A percentile compares a stretch with the other conserved stretches of the same genome.
These are phyloP conservation scores for Xerocomus brunneocitrinus DNA, from an alignment of 768 basidiomycete species.

Conservation along the genomic window DNA sequence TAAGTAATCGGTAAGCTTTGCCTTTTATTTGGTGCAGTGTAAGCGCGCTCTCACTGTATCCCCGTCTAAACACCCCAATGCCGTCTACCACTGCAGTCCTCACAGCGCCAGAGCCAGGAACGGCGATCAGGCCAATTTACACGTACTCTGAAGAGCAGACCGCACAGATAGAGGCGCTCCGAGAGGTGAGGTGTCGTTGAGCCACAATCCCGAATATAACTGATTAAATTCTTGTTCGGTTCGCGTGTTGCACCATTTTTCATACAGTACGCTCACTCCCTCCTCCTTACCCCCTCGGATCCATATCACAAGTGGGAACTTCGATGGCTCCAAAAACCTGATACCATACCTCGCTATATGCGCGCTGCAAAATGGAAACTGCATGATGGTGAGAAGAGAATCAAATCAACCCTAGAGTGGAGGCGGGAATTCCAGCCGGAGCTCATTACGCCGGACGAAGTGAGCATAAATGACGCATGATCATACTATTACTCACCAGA, in stretches of 20 bases:
- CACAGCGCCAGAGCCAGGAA: conserved; percentile 51
- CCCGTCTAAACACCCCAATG: conserved; percentile 25
- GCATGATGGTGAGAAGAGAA: conserved; percentile 70
- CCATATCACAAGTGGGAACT: conserved; percentile 74
- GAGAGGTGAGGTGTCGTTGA: conserved; percentile 43
- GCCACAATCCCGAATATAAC: background rate
- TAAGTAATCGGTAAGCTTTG: background rate
- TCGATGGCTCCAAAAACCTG: conserved; percentile 67
- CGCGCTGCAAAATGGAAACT: conserved; percentile 83
- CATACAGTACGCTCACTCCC: conserved; percentile 59
- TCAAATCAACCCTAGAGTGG: conserved; percentile 80
- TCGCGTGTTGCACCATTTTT: background rate
- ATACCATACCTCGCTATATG: conserved; percentile 68
- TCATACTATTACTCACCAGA: conserved; percentile 1
- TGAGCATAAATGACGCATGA: conserved; percentile 18
- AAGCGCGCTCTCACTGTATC: background rate
- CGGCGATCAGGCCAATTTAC: conserved; percentile 49
- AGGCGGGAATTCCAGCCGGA: conserved; percentile 82
- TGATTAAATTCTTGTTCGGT: background rate
- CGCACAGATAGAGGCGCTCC: conserved; percentile 53
- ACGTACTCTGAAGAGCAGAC: conserved; percentile 62
- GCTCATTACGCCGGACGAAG: conserved; percentile 74
- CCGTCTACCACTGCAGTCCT: conserved; percentile 44
- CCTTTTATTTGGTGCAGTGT: background rate
- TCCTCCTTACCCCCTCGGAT: conserved; percentile 62